Percentiles rank a stretch among this genome's conserved stretches.
Evolutionary conservation across 140 eudicot genomes (phyloP).

Genomic region (Ambrosia hybrid): DNA sequence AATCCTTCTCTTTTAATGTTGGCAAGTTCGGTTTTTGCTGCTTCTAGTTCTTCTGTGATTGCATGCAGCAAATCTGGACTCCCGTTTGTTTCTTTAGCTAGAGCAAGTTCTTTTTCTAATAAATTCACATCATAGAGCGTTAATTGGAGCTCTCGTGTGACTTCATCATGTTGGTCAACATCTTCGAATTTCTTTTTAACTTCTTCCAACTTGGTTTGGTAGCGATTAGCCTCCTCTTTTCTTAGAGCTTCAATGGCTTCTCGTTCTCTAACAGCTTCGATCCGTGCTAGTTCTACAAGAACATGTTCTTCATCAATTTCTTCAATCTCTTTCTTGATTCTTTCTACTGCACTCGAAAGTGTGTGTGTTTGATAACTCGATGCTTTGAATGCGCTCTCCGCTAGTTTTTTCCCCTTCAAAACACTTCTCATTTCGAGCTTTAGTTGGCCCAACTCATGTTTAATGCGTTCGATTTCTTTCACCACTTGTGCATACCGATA

Average conservation of each 20-base stretch:
- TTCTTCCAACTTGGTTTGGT: slow-evolving; percentile 46
- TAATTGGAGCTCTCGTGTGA: slow-evolving; percentile 38
- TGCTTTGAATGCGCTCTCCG: slow-evolving; percentile 57
- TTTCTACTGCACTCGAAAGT: slow-evolving; percentile 39
- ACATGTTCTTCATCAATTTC: slow-evolving; percentile 76
- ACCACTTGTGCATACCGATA: slow-evolving; percentile 38
- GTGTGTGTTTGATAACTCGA: slow-evolving; percentile 35
- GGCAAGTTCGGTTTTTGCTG: slow-evolving; percentile 53
- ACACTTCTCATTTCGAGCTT: slow-evolving; percentile 61
- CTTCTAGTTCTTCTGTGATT: slow-evolving; percentile 46
- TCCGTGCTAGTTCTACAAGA: slow-evolving; percentile 77
- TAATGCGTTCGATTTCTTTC: slow-evolving; percentile 56
- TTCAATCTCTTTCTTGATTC: slow-evolving; percentile 65
- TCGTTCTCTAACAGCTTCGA: slow-evolving; percentile 74
- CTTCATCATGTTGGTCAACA: slow-evolving; percentile 42
- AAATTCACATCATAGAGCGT: slow-evolving; percentile 42
- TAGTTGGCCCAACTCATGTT: slow-evolving; percentile 61
- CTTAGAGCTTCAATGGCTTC: slow-evolving; percentile 57
- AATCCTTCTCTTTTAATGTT: slow-evolving; percentile 50
- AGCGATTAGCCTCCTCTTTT: slow-evolving; percentile 42
- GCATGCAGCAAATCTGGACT: slow-evolving; percentile 28
- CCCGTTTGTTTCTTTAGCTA: slow-evolving; percentile 45
- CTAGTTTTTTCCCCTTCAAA: slow-evolving; percentile 52
- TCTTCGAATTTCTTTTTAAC: slow-evolving; percentile 44
- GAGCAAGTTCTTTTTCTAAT: slow-evolving; percentile 45